Percentiles rank a stretch among this genome's conserved stretches.
phyloP scores from a whole-genome alignment of 805 yeast genomes.

The Metahyphopichia silvanorum region DNA sequence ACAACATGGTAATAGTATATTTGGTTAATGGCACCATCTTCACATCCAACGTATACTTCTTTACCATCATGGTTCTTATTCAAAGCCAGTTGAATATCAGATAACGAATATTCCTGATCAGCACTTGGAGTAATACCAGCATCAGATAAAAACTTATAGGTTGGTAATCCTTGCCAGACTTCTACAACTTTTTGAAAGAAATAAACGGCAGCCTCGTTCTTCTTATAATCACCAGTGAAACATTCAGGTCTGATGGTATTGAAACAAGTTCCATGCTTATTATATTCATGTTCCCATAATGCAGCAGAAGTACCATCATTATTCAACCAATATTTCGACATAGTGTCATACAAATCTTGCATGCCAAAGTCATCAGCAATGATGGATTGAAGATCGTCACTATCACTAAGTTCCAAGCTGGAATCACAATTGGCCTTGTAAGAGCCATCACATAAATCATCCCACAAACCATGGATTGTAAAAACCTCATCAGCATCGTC shows the following conservation, averaged over 20 bases:
- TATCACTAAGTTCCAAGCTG: conserved; percentile 51
- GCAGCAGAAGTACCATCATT: conserved; percentile 62
- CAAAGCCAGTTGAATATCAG: conserved; percentile 53
- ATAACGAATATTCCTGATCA: conserved; percentile 52
- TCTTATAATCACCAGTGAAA: conserved; percentile 39
- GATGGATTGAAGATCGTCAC: conserved; percentile 37
- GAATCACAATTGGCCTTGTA: conserved; percentile 77
- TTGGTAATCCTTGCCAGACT: conserved; percentile 47
- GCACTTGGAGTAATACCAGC: conserved; percentile 72
- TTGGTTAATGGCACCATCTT: conserved; percentile 48
- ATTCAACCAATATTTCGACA: conserved; percentile 71
- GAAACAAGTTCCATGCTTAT: conserved; percentile 93
- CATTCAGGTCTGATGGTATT: conserved; percentile 73
- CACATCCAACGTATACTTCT: conserved; percentile 61
- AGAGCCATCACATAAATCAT: conserved; percentile 81
- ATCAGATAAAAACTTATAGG: conserved; percentile 59
- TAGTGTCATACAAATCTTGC: conserved; percentile 48
- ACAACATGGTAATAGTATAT: conserved; percentile 81
- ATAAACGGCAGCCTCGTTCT: conserved; percentile 57
- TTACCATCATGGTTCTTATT: conserved; percentile 47
- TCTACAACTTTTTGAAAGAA: conserved; percentile 50
- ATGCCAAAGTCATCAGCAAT: conserved; percentile 40
- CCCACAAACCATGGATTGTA: conserved; percentile 88
- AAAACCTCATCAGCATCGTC: conserved; percentile 54
- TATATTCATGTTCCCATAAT: conserved; percentile 89